Conservation (phyloP, 208 protist species). For the Endotrypanum monterogeii region DNA sequence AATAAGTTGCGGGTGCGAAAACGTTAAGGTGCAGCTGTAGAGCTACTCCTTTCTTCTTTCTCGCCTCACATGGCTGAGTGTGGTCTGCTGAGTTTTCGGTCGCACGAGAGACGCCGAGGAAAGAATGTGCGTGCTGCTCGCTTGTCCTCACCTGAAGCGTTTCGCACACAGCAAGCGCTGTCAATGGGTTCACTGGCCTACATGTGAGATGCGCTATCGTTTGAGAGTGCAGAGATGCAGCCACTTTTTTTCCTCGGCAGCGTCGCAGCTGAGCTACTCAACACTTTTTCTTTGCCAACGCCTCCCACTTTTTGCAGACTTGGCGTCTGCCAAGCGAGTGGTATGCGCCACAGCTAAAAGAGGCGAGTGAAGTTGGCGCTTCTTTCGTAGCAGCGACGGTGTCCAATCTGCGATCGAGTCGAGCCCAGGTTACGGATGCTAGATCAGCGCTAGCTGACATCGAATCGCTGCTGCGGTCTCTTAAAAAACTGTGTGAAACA, state of each 20-base stretch:
- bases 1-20: neutral
- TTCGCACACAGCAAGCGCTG: neutral
- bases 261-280: neutral
- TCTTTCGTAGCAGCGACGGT: neutral
- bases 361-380: too few species aligned
- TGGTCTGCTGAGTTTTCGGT: neutral
- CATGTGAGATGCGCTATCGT: neutral
- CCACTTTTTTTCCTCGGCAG: neutral
- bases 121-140: neutral
- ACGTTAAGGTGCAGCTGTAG: neutral
- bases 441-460: neutral
- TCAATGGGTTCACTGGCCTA: neutral
- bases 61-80: neutral
- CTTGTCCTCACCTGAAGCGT: neutral
- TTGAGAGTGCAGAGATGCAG: neutral
- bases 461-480: neutral
- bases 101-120: neutral
- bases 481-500: conserved; percentile 18
- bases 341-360: neutral
- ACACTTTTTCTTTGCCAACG: neutral
- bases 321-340: conserved; percentile 9
- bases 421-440: neutral
- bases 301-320: conserved; percentile 1
- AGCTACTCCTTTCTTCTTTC: neutral
- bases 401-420: neutral